A percentile compares a stretch with the other conserved stretches of the same genome.
Evolutionary conservation across 768 basidiomycete species (phyloP).

Genomic region (Rhodotorula paludigena): DNA sequence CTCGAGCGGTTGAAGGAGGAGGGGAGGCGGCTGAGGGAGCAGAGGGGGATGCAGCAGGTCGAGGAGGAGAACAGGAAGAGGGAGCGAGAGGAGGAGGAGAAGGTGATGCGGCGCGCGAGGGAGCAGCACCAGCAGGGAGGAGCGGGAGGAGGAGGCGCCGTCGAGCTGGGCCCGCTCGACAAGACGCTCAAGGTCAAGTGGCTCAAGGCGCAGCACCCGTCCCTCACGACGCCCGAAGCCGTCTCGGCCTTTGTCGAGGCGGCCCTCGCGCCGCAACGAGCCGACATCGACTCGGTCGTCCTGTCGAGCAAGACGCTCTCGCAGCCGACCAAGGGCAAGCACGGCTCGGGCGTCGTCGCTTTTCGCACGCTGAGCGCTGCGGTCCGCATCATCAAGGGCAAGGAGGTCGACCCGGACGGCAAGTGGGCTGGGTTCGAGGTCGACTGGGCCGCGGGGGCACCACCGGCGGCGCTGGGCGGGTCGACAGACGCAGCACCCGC

Average conservation of each 20-base stretch:
- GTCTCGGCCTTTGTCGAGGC: not conserved
- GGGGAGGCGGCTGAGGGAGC: slow-evolving; percentile 35
- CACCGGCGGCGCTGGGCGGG: slow-evolving; percentile 18
- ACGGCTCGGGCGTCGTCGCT: slow-evolving; percentile 30
- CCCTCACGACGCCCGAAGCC: not conserved
- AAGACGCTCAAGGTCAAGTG: slow-evolving; percentile 42
- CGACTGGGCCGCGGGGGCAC: slow-evolving; percentile 32
- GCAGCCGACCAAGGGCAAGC: slow-evolving; percentile 22
- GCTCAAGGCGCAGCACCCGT: slow-evolving; percentile 4
- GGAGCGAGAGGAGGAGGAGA: not conserved
- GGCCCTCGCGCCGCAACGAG: not conserved
- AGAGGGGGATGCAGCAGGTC: not conserved
- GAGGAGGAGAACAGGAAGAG: not conserved
- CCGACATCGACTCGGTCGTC: slow-evolving; percentile 37
- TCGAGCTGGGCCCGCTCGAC: slow-evolving; percentile 40
- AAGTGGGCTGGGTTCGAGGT: slow-evolving; percentile 37
- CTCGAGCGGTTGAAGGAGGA: slow-evolving; percentile 40
- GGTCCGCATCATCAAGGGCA: slow-evolving; percentile 26
- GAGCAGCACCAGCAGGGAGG: slow-evolving; percentile 1
- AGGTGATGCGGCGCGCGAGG: not conserved
- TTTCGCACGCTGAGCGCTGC: slow-evolving; percentile 32
- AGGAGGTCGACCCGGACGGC: not conserved
- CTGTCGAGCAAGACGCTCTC: slow-evolving; percentile 33
- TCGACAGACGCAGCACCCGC: too few species aligned
- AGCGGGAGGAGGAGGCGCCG: not conserved